A percentile compares a stretch with the other conserved stretches of the same genome.
Evolutionary conservation across 108 stramenopile species (phyloP).

Genomic region (Thalassiosira profunda): DNA sequence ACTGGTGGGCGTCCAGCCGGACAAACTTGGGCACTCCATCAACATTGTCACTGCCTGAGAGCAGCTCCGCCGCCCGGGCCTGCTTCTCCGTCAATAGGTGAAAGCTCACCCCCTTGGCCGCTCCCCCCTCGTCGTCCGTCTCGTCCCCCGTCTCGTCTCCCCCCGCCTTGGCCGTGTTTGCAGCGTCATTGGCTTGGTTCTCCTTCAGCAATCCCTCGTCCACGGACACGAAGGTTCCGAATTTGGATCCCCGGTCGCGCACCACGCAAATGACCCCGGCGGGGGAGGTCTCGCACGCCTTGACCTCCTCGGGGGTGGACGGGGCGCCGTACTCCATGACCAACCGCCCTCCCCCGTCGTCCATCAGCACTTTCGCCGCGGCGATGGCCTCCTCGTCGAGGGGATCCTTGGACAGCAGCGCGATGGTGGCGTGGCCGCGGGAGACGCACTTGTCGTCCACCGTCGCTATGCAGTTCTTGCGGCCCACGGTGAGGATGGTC

Average conservation of each 20-base stretch:
- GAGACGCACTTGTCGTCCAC: slow-evolving; percentile 55
- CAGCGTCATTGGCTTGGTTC: background rate
- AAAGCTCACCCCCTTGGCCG: slow-evolving; percentile 9
- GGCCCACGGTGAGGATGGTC: slow-evolving; percentile 36
- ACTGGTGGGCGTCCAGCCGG: slow-evolving; percentile 31
- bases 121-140: slow-evolving; percentile 34
- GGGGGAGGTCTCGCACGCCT: slow-evolving; percentile 19
- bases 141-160: slow-evolving; percentile 41
- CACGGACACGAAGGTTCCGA: slow-evolving; percentile 49
- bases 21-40: slow-evolving; percentile 26
- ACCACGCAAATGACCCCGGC: slow-evolving; percentile 38
- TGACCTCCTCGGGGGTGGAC: slow-evolving; percentile 23
- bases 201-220: slow-evolving; percentile 20
- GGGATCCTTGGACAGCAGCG: slow-evolving; percentile 23
- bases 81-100: slow-evolving; percentile 42
- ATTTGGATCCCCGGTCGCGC: slow-evolving; percentile 50
- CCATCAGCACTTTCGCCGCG: background rate
- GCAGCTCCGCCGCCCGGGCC: slow-evolving; percentile 22
- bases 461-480: slow-evolving; percentile 25
- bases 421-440: slow-evolving; percentile 36
- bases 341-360: background rate
- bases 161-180: background rate
- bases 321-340: slow-evolving; percentile 40
- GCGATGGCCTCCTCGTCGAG: background rate
- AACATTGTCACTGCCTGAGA: background rate